A percentile compares a stretch with the other conserved stretches of the same genome.
Conservation (phyloP, 306 rosid species). For the Acacia melanoxylon region DNA sequence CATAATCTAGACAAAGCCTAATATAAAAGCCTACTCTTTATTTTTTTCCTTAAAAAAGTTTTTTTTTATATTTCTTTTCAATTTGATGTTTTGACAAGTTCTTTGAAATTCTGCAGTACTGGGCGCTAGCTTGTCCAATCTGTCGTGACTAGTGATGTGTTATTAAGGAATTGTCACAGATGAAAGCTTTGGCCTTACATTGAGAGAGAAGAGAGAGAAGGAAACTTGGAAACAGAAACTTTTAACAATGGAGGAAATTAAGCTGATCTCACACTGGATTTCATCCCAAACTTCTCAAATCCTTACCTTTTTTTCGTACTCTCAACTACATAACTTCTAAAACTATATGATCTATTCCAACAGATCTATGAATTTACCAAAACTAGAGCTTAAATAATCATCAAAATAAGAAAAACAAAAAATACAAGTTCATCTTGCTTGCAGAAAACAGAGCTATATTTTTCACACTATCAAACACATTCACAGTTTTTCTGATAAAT, state of each 20-base stretch:
- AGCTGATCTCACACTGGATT: conserved; percentile 53
- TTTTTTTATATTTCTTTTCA: neutral
- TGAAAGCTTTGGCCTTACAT: conserved; percentile 48
- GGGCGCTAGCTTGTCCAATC: conserved; percentile 15
- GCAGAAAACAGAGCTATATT: conserved; percentile 31
- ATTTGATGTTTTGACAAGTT: conserved; percentile 36
- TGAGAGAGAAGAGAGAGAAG: conserved; percentile 17
- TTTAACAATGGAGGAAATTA: conserved; percentile 45
- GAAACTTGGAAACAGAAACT: conserved; percentile 35
- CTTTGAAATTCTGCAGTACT: conserved; percentile 35
- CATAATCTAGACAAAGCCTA: conserved; percentile 56
- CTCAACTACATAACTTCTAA: conserved; percentile 47
- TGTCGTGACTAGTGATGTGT: conserved; percentile 44
- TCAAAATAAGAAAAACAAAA: conserved; percentile 40
- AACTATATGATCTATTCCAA: conserved; percentile 40
- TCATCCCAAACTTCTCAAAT: conserved; percentile 42
- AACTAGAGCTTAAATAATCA: conserved; percentile 43
- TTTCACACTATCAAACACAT: conserved; percentile 30
- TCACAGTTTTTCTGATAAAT: neutral
- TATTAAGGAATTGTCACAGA: conserved; percentile 57
- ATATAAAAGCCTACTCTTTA: conserved; percentile 35
- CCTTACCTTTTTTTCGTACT: conserved; percentile 48
- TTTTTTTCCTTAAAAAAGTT: neutral
- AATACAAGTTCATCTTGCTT: conserved; percentile 40
- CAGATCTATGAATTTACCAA: conserved; percentile 69